Conservation (phyloP, 2,329 filamentous ascomycete species). For the Paramyrothecium roridum region DNA sequence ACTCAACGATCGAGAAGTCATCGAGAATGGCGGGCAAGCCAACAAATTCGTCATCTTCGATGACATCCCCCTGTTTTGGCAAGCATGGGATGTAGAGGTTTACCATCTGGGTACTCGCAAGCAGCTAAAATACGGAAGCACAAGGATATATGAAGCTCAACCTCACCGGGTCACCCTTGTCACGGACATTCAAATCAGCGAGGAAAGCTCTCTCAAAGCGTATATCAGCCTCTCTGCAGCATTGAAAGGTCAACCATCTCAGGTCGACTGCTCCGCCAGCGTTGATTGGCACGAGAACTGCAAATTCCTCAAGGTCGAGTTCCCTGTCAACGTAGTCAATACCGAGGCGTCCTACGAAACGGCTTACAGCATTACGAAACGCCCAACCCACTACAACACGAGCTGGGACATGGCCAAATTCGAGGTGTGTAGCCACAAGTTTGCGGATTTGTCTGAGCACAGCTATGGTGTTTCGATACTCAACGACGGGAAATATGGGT, state of each 20-base stretch:
- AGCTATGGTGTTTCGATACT: conserved; percentile 89
- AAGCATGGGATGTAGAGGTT: conserved; percentile 97
- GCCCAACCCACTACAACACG: conserved; percentile 98
- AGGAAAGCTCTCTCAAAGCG: conserved; percentile 80
- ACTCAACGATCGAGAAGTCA: conserved; percentile 68
- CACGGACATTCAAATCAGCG: conserved; percentile 84
- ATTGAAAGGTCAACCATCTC: conserved; percentile 55
- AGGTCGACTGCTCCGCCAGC: conserved; percentile 75
- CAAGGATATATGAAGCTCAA: conserved; percentile 67
- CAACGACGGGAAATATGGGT: conserved; percentile 95
- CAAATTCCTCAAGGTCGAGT: conserved; percentile 98
- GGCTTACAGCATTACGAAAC: conserved; percentile 82
- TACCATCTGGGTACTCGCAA: conserved; percentile 86
- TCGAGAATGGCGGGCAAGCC: conserved; percentile 70
- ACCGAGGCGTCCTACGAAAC: conserved; percentile 95
- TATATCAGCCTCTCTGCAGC: conserved; percentile 76
- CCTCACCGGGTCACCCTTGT: conserved; percentile 76
- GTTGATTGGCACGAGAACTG: conserved; percentile 97
- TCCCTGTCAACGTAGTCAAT: conserved; percentile 87
- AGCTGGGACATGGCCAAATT: conserved; percentile 98
- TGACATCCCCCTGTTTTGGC: conserved; percentile 96
- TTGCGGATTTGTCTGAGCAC: conserved; percentile 84
- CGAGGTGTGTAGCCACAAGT: conserved; percentile 94
- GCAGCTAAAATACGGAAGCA: conserved; percentile 67
- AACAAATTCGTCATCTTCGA: conserved; percentile 95